Conservation (phyloP, 2,329 filamentous ascomycete species). For the Fusarium tuaranense region DNA sequence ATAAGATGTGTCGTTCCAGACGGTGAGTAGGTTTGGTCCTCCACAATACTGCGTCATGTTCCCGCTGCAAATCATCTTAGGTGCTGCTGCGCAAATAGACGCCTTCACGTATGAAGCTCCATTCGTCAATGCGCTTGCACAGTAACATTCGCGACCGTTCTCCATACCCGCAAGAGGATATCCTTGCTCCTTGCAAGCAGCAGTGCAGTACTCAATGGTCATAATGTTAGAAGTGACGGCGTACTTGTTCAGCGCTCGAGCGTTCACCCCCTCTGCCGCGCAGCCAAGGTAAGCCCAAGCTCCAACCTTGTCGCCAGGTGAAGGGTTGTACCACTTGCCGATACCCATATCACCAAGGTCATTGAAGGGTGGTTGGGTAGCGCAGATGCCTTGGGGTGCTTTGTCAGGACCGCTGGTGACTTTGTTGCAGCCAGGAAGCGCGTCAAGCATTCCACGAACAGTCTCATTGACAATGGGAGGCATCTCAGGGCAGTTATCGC, state of each 20-base stretch:
- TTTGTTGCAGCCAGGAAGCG: slow-evolving; percentile 35
- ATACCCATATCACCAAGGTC: slow-evolving; percentile 12
- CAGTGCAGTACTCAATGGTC: slow-evolving; percentile 38
- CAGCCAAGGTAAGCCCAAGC: slow-evolving; percentile 35
- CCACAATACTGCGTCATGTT: slow-evolving; percentile 40
- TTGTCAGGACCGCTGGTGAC: slow-evolving; percentile 30
- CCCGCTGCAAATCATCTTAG: slow-evolving; percentile 36
- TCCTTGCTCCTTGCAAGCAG: slow-evolving; percentile 34
- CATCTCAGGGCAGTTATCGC: slow-evolving; percentile 38
- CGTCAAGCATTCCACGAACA: slow-evolving; percentile 30
- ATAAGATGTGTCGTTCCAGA: slow-evolving; percentile 41
- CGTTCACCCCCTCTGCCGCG: slow-evolving; percentile 22
- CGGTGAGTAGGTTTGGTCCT: slow-evolving; percentile 30
- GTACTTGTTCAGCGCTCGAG: slow-evolving; percentile 35
- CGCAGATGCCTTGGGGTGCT: slow-evolving; percentile 16
- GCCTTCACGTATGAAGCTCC: slow-evolving; percentile 35
- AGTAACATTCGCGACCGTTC: slow-evolving; percentile 38
- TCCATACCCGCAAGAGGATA: slow-evolving; percentile 38
- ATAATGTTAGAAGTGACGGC: slow-evolving; percentile 21
- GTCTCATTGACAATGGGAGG: slow-evolving; percentile 30
- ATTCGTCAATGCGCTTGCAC: slow-evolving; percentile 20
- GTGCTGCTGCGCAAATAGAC: slow-evolving; percentile 20
- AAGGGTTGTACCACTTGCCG: slow-evolving; percentile 29
- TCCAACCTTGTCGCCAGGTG: slow-evolving; percentile 30
- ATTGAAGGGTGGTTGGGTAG: slow-evolving; percentile 26